phyloP scores from a whole-genome alignment of 345 rosid genomes.

The Arabidopsis thaliana region TAIR10.1 NC_003074.8:3432001-3432500 shows the following conservation, averaged over 20 bases:
- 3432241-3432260: neutral
- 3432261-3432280: conserved; percentile 5
- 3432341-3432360: conserved; percentile 34
- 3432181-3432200: neutral
- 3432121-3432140: neutral
- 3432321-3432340: conserved; percentile 19
- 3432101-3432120: neutral
- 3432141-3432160: neutral
- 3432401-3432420: conserved; percentile 41
- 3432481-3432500: conserved; percentile 21
- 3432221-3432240: neutral
- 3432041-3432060: neutral
- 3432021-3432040: neutral
- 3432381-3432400: conserved; percentile 33
- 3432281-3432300: conserved; percentile 5
- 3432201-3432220: neutral
- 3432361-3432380: conserved; percentile 43
- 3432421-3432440: conserved; percentile 51
- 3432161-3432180: neutral
- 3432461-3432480: conserved; percentile 33
- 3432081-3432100: conserved; percentile 1
- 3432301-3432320: neutral
- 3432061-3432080: neutral
- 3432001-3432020: conserved; percentile 14
- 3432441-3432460: conserved; percentile 39